A percentile compares a stretch with the other conserved stretches of the same genome.
Evolutionary conservation across 352 stramenopile genomes (phyloP).

Genomic region (Thalassiosira mediterranea): DNA sequence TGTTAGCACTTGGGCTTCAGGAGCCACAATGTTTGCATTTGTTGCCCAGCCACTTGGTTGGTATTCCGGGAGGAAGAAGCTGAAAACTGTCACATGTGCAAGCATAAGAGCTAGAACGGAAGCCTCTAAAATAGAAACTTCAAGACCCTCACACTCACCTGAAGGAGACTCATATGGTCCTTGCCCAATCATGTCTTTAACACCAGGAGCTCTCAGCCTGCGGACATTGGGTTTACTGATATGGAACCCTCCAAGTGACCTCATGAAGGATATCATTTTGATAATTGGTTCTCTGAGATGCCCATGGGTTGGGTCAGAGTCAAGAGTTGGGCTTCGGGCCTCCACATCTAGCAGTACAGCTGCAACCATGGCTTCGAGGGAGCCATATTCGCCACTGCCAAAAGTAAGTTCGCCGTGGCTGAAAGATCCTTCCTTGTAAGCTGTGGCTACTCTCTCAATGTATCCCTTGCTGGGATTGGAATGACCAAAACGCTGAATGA

Average conservation of each 20-base stretch:
- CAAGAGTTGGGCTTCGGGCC: conserved; percentile 22
- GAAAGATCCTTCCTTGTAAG: conserved; percentile 57
- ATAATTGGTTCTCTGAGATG: conserved; percentile 35
- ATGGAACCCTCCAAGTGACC: neutral
- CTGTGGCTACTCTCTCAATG: conserved; percentile 42
- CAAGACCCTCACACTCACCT: neutral
- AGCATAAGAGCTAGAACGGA: no score
- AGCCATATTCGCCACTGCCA: conserved; percentile 64
- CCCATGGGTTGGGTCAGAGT: conserved; percentile 40
- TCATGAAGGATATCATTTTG: conserved; percentile 41
- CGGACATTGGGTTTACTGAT: neutral
- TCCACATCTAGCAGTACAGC: conserved; percentile 57
- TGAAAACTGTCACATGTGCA: no score
- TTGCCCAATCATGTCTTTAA: neutral
- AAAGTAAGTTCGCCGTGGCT: conserved; percentile 36
- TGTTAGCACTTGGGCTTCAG: conserved; percentile 21
- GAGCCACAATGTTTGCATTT: conserved; percentile 16
- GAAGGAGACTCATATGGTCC: neutral
- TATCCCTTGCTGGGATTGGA: conserved; percentile 71
- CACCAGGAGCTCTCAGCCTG: neutral
- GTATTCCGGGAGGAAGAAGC: conserved; percentile 36
- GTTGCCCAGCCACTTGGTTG: conserved; percentile 10
- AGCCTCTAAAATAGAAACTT: no score
- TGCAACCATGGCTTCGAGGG: conserved; percentile 62
- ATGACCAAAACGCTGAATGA: conserved; percentile 65